Conservation (phyloP, 371 early-diverging fungal genomes). For the Mucor racemosus region DNA sequence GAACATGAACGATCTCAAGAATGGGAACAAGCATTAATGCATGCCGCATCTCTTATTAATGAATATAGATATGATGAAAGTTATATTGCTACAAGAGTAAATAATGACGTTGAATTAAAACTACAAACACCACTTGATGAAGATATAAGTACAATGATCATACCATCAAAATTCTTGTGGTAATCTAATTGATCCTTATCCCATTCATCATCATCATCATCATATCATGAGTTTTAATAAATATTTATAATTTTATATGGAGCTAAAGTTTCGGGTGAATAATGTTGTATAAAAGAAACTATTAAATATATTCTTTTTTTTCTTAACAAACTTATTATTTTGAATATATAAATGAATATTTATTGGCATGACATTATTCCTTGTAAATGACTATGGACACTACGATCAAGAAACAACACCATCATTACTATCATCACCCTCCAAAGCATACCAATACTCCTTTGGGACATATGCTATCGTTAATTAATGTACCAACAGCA, state of each 20-base stretch:
- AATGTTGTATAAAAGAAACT: not conserved
- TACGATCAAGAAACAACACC: not conserved
- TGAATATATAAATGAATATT: not conserved
- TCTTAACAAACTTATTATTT: not conserved
- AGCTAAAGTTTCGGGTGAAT: slow-evolving; percentile 3
- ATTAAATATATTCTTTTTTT: not conserved
- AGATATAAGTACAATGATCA: slow-evolving; percentile 9
- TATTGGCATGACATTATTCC: not conserved
- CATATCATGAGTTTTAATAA: not conserved
- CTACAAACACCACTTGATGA: not conserved
- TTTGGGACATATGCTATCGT: slow-evolving; percentile 58
- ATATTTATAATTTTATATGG: not conserved
- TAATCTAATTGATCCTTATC: slow-evolving; percentile 4
- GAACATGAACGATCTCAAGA: slow-evolving; percentile 26
- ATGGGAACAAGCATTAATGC: slow-evolving; percentile 44
- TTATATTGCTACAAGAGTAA: slow-evolving; percentile 14
- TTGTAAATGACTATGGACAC: slow-evolving; percentile 9
- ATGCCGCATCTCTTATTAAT: slow-evolving; percentile 23
- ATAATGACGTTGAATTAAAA: not conserved
- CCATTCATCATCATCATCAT: not conserved
- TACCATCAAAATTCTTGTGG: slow-evolving; percentile 29
- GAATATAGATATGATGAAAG: slow-evolving; percentile 24
- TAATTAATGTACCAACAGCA: slow-evolving; percentile 40
- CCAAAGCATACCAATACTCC: slow-evolving; percentile 32
- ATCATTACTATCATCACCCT: not conserved